phyloP scores from a whole-genome alignment of 108 stramenopile genomes.

The Cyclotella cryptica region DNA sequence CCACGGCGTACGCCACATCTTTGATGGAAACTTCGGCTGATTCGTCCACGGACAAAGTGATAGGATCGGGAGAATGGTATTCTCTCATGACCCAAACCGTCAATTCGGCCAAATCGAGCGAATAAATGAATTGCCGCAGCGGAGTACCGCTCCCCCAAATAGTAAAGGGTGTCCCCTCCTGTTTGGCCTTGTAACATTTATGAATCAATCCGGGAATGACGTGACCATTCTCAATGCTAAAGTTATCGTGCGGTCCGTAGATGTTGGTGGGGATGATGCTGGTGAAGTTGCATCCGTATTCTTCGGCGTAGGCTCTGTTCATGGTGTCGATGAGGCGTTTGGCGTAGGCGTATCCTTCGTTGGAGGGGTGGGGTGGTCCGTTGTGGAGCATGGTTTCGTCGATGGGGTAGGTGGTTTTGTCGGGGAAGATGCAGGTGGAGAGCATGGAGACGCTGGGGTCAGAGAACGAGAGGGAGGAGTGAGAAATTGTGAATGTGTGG shows the following conservation, averaged over 20 bases:
- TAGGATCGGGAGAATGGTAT: slow-evolving; percentile 92
- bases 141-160: slow-evolving; percentile 98
- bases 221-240: slow-evolving; percentile 94
- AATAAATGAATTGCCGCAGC: slow-evolving; percentile 97
- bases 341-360: slow-evolving; percentile 99
- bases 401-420: slow-evolving; percentile 99
- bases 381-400: slow-evolving; percentile 99
- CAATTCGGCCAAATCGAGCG: slow-evolving; percentile 93
- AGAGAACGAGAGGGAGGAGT: neutral
- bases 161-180: slow-evolving; percentile 86
- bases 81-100: slow-evolving; percentile 96
- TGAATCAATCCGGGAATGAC: slow-evolving; percentile 99
- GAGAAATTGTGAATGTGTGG: too few relatives aligned
- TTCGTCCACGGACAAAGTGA: slow-evolving; percentile 95
- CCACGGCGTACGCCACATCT: slow-evolving; percentile 92
- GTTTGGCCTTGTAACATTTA: slow-evolving; percentile 97
- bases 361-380: slow-evolving; percentile 96
- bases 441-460: slow-evolving; percentile 87
- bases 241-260: slow-evolving; percentile 97
- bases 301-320: slow-evolving; percentile 97
- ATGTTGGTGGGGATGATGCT: slow-evolving; percentile 98
- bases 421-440: slow-evolving; percentile 99
- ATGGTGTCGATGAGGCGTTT: slow-evolving; percentile 99
- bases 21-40: slow-evolving; percentile 95
- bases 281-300: slow-evolving; percentile 98